A percentile compares a stretch with the other conserved stretches of the same genome.
Evolutionary conservation across 805 yeast species (phyloP).

Genomic region (Yamadazyma endophytica): DNA sequence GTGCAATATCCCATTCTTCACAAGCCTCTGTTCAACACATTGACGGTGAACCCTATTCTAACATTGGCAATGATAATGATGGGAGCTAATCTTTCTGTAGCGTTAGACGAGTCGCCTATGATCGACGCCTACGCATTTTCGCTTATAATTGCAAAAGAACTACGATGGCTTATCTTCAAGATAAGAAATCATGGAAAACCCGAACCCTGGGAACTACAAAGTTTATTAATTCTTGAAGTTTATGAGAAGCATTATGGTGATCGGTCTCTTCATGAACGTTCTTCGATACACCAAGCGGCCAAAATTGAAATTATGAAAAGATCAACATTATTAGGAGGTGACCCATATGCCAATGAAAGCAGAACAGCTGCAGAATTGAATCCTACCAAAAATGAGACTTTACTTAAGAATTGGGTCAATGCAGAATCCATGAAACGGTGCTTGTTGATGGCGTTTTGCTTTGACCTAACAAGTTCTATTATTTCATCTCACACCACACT

Average conservation of each 20-base stretch:
- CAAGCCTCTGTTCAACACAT: constrained; percentile 6
- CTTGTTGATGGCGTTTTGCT: constrained; percentile 4
- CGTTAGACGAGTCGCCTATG: constrained; percentile 1
- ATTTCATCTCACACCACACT: constrained; percentile 5
- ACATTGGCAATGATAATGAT: constrained; percentile 8
- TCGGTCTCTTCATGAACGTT: constrained; percentile 3
- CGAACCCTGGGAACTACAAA: constrained; percentile 4
- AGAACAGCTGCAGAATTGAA: not conserved
- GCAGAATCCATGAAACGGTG: constrained; percentile 9
- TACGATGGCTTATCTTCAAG: constrained; percentile 6
- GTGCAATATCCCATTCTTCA: constrained; percentile 4
- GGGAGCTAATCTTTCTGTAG: constrained; percentile 4
- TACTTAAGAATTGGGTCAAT: constrained; percentile 6
- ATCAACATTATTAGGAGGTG: constrained; percentile 3
- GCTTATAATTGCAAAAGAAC: constrained; percentile 1
- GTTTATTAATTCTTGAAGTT: constrained; percentile 5
- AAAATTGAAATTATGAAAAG: constrained; percentile 6
- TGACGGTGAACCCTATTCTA: constrained; percentile 6
- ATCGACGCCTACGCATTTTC: constrained; percentile 1
- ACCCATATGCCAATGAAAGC: constrained; percentile 2
- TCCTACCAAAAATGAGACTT: constrained; percentile 2
- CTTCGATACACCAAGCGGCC: constrained; percentile 4
- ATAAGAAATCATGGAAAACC: constrained; percentile 1
- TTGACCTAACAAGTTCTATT: constrained; percentile 4
- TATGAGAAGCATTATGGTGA: constrained; percentile 4